phyloP scores from a whole-genome alignment of 352 stramenopile species.

The Thraustochytrium striatum region DNA sequence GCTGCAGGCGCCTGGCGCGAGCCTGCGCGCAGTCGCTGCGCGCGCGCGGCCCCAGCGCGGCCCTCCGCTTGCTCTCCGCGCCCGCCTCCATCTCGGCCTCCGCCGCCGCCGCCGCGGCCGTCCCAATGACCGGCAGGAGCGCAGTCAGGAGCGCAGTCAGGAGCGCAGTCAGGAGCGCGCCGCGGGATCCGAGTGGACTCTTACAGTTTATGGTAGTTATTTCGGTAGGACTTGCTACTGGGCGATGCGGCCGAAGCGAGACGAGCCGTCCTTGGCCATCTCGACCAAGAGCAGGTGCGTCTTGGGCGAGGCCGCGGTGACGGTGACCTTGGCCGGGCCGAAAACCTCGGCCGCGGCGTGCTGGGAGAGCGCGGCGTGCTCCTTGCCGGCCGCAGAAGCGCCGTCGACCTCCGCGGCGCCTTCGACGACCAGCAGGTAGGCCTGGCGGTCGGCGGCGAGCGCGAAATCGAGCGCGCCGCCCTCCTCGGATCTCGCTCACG shows the following conservation, averaged over 20 bases:
- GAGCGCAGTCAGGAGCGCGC: too few species aligned
- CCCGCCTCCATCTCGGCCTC: too few species aligned
- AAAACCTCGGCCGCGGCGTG: slow-evolving; percentile 35
- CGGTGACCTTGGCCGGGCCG: neutral
- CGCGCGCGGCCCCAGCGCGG: too few species aligned
- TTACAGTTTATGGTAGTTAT: too few species aligned
- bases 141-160: too few species aligned
- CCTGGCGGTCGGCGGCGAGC: slow-evolving; percentile 29
- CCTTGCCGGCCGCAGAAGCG: neutral
- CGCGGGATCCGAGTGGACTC: too few species aligned
- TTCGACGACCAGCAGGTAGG: slow-evolving; percentile 45
- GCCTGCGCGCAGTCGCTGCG: too few species aligned
- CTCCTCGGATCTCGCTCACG: slow-evolving; percentile 27
- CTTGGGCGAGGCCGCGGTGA: neutral
- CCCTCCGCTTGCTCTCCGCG: too few species aligned
- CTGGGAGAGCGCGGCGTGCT: neutral
- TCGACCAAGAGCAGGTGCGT: slow-evolving; percentile 16
- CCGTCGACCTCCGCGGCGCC: neutral
- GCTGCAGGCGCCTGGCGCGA: too few species aligned
- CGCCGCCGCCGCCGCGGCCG: too few species aligned
- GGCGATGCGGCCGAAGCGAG: slow-evolving; percentile 15
- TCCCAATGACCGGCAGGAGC: too few species aligned
- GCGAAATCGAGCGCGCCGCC: slow-evolving; percentile 11
- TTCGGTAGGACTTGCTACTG: too few species aligned
- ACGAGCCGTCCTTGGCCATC: slow-evolving; percentile 29